Percentiles rank a stretch among this genome's conserved stretches.
Conservation (phyloP, 371 early-diverging fungal genomes). For the Coemansia sp. region DNA sequence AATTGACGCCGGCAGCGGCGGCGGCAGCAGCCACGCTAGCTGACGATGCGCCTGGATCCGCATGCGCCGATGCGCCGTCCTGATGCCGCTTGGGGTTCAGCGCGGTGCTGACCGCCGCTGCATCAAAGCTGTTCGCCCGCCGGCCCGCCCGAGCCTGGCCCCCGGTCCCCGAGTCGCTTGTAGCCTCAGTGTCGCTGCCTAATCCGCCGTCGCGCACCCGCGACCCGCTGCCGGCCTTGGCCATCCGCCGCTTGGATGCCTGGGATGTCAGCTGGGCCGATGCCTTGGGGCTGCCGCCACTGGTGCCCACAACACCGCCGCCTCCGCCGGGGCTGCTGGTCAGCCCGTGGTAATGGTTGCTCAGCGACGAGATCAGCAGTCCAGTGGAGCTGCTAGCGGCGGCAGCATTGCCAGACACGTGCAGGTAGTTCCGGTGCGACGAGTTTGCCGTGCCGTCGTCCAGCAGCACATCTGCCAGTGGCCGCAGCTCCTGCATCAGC, state of each 20-base stretch:
- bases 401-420: constrained; percentile 23
- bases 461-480: constrained; percentile 37
- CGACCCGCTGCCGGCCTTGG: constrained; percentile 14
- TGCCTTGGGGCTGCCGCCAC: constrained; percentile 18
- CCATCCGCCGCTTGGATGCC: constrained; percentile 25
- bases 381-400: constrained; percentile 4
- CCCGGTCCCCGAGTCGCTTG: constrained; percentile 21
- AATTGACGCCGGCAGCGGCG: constrained; percentile 9
- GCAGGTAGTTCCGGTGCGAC: constrained; percentile 47
- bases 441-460: constrained; percentile 34
- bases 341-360: constrained; percentile 13
- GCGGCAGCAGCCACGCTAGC: constrained; percentile 33
- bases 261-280: constrained; percentile 22
- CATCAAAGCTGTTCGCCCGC: constrained; percentile 45
- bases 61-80: background rate
- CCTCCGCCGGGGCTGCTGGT: constrained; percentile 1
- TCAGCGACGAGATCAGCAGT: constrained; percentile 16
- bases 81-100: constrained; percentile 1
- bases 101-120: constrained; percentile 12
- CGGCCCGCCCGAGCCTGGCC: constrained; percentile 10
- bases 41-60: constrained; percentile 12
- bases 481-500: constrained; percentile 46
- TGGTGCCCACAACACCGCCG: background rate
- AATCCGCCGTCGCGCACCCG: constrained; percentile 21
- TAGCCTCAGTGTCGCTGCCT: constrained; percentile 35